Evolutionary conservation across 176 grass and related monocot species (phyloP).

Genomic region (Rhynchospora breviuscula): DNA sequence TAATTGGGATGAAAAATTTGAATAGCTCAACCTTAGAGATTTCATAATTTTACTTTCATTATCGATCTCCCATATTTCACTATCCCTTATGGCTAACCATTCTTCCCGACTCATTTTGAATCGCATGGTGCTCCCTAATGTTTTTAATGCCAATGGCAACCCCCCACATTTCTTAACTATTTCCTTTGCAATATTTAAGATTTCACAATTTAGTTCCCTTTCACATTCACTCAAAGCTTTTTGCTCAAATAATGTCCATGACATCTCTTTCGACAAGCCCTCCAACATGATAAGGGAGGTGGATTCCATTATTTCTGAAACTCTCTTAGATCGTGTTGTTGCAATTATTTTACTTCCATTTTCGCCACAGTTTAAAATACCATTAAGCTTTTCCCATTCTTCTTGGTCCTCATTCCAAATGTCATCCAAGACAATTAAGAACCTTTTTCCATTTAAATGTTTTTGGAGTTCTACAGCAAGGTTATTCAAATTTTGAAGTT

Average conservation of each 20-base stretch:
- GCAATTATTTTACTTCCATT: slow-evolving; percentile 25
- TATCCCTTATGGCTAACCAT: too few relatives aligned
- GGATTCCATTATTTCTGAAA: neutral
- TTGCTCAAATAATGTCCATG: neutral
- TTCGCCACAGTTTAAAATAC: too few relatives aligned
- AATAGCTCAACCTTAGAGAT: slow-evolving; percentile 28
- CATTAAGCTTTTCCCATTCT: too few relatives aligned
- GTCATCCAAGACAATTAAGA: too few relatives aligned
- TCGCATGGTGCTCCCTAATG: too few relatives aligned
- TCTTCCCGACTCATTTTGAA: too few relatives aligned
- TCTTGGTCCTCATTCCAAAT: too few relatives aligned
- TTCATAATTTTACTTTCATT: neutral
- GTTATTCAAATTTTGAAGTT: too few relatives aligned
- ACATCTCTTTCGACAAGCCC: neutral
- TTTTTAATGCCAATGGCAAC: too few relatives aligned
- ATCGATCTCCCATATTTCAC: neutral
- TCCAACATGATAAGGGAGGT: neutral
- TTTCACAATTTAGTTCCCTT: neutral
- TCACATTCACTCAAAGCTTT: neutral
- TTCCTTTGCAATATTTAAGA: slow-evolving; percentile 4
- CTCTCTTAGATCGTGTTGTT: slow-evolving; percentile 2
- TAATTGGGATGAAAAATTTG: slow-evolving; percentile 4
- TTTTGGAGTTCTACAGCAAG: too few relatives aligned
- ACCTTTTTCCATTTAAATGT: too few relatives aligned
- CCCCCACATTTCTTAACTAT: slow-evolving; percentile 9